Evolutionary conservation across 371 early-diverging fungal genomes (phyloP), one percentile per base, ranked within the genome.

Genomic region (Mucor racemosus): DNA sequence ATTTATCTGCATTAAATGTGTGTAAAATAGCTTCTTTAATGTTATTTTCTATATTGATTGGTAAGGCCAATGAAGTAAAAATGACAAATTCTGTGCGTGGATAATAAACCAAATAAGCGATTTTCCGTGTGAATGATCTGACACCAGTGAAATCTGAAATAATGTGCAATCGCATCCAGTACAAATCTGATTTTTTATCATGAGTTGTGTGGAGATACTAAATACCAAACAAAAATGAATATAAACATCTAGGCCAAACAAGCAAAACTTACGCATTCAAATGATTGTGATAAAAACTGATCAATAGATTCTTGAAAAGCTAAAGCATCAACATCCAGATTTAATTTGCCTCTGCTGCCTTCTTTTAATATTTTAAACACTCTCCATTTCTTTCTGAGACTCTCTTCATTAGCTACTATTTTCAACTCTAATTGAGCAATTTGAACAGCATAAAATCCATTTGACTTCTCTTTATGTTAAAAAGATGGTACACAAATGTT

Each of bases 111-210:
- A 85, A 55, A 34, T 15, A 55, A 15, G 33, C 35, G 7, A 35
- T 6, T 63, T 48, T 36, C 69, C 65, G 15, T 76, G 66, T 76
- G 65, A 39, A 68, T 74, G 11, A 33, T 7, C 17, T 26, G 21
- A 50, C 50, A 17, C 50, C 50, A 26, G 6, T 50, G 10, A 50
- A 10, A 11, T 50, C 50, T 10, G 82, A 80, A 60, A 72, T 75
- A 21, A 85, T 53, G 36, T 76, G 71, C 46, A 87, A 76, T 55
- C 84, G 72, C n/a, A 84, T 67, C 85, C 87, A 85, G 44, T 77
- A 57, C 56, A 76, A 73, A 11, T 67, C 58, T 7, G 62, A 50
- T 7, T 75, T 62, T 35, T 74, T 68, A 9, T 78, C 64, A 11
- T 64, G 71, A 46, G 60, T 48, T 4, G 60, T 65, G 55, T 73